Percentiles rank a stretch among this genome's conserved stretches.
phyloP scores from a whole-genome alignment of 305 asterid genomes.

The Fraxinus albicans region DNA sequence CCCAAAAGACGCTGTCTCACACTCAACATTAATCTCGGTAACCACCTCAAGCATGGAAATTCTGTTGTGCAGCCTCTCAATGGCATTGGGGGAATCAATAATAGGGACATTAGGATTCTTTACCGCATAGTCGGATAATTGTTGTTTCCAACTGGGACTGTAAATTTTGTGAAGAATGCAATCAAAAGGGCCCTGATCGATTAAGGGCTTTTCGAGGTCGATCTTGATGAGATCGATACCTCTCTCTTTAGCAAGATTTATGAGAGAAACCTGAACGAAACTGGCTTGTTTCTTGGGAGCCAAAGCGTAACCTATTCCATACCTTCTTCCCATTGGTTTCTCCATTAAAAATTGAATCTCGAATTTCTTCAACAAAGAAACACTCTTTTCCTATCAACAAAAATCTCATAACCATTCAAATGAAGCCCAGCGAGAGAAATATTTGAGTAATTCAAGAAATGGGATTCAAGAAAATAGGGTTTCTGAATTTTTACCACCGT shows the following conservation, averaged over 20 bases:
- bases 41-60: slow-evolving; percentile 74
- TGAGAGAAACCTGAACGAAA: slow-evolving; percentile 57
- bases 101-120: slow-evolving; percentile 47
- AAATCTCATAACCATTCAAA: slow-evolving; percentile 32
- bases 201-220: slow-evolving; percentile 52
- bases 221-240: slow-evolving; percentile 68
- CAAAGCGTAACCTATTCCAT: slow-evolving; percentile 68
- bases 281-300: slow-evolving; percentile 74
- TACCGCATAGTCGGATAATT: slow-evolving; percentile 45
- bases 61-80: slow-evolving; percentile 68
- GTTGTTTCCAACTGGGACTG: slow-evolving; percentile 59
- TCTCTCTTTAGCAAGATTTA: slow-evolving; percentile 47
- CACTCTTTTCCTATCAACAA: neutral
- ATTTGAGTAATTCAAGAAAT: slow-evolving; percentile 1
- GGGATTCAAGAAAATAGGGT: slow-evolving; percentile 24
- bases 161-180: slow-evolving; percentile 66
- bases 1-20: slow-evolving; percentile 48
- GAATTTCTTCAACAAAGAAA: slow-evolving; percentile 17
- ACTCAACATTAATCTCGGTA: slow-evolving; percentile 33
- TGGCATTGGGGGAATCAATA: slow-evolving; percentile 64
- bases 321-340: slow-evolving; percentile 48
- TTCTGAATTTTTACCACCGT: slow-evolving; percentile 1
- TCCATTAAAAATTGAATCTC: slow-evolving; percentile 39
- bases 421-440: neutral
- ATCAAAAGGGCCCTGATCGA: slow-evolving; percentile 75